Percentiles rank a stretch among this genome's conserved stretches.
Conservation (phyloP, 2,329 filamentous ascomycete genomes). For the Aspergillus pseudonomiae region DNA sequence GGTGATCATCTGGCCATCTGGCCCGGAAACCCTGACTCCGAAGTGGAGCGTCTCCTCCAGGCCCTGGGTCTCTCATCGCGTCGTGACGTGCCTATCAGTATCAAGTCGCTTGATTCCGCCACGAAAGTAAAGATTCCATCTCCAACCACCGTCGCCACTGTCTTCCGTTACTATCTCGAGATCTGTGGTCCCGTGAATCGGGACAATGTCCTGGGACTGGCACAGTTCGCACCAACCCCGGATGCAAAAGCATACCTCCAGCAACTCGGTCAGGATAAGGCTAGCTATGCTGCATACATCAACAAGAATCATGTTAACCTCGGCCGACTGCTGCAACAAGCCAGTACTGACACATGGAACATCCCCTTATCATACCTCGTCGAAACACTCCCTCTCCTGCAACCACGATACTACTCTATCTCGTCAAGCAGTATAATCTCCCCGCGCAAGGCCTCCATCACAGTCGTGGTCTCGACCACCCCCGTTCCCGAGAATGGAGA, state of each 20-base stretch:
- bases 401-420: constrained; percentile 94
- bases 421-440: constrained; percentile 61
- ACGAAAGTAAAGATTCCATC: constrained; percentile 85
- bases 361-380: constrained; percentile 88
- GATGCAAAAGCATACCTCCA: constrained; percentile 77
- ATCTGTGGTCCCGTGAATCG: constrained; percentile 90
- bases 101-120: constrained; percentile 60
- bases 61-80: constrained; percentile 63
- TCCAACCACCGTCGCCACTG: constrained; percentile 84
- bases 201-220: constrained; percentile 79
- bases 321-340: constrained; percentile 50
- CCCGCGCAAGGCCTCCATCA: constrained; percentile 68
- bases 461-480: constrained; percentile 82
- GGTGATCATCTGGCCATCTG: constrained; percentile 91
- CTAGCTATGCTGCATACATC: constrained; percentile 80
- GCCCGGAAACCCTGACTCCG: constrained; percentile 84
- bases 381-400: constrained; percentile 82
- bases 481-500: constrained; percentile 68
- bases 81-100: constrained; percentile 56
- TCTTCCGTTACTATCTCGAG: constrained; percentile 88
- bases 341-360: constrained; percentile 73
- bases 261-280: constrained; percentile 80
- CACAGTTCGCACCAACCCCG: constrained; percentile 80
- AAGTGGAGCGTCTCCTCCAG: constrained; percentile 79
- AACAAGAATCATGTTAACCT: constrained; percentile 73